phyloP scores from a whole-genome alignment of 352 stramenopile species.

The Blastocystis sp. region DNA sequence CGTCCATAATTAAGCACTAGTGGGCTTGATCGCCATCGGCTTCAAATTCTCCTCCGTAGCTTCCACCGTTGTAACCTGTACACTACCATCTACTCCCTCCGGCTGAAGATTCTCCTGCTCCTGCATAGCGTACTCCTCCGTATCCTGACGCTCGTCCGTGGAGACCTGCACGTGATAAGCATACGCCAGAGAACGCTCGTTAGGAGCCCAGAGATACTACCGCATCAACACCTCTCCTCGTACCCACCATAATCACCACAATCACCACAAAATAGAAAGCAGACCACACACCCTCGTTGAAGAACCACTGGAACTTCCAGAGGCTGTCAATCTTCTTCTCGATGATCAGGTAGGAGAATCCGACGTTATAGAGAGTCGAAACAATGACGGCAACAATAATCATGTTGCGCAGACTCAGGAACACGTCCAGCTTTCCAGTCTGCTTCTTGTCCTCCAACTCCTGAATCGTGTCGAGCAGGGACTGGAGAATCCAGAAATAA shows the following conservation, averaged over 20 bases:
- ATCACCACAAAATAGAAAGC: constrained; percentile 46
- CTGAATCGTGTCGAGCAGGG: constrained; percentile 47
- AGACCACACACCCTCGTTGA: constrained; percentile 54
- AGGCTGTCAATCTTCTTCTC: constrained; percentile 27
- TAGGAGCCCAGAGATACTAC: constrained; percentile 56
- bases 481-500: constrained; percentile 57
- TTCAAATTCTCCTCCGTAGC: constrained; percentile 41
- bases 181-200: constrained; percentile 50
- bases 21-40: constrained; percentile 38
- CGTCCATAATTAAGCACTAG: constrained; percentile 16
- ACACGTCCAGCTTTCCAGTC: constrained; percentile 54
- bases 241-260: constrained; percentile 36
- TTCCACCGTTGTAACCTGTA: constrained; percentile 32
- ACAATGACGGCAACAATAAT: constrained; percentile 56
- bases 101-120: constrained; percentile 25
- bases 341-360: constrained; percentile 40
- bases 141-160: constrained; percentile 54
- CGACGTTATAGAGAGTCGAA: constrained; percentile 44
- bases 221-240: background rate
- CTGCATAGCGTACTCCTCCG: constrained; percentile 55
- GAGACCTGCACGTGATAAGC: constrained; percentile 56
- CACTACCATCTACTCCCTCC: background rate
- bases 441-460: constrained; percentile 56
- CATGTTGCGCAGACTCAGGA: constrained; percentile 54
- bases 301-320: constrained; percentile 58